A percentile compares a stretch with the other conserved stretches of the same genome.
phyloP scores from a whole-genome alignment of 108 stramenopile genomes.

The Cyclotella atomus region DNA sequence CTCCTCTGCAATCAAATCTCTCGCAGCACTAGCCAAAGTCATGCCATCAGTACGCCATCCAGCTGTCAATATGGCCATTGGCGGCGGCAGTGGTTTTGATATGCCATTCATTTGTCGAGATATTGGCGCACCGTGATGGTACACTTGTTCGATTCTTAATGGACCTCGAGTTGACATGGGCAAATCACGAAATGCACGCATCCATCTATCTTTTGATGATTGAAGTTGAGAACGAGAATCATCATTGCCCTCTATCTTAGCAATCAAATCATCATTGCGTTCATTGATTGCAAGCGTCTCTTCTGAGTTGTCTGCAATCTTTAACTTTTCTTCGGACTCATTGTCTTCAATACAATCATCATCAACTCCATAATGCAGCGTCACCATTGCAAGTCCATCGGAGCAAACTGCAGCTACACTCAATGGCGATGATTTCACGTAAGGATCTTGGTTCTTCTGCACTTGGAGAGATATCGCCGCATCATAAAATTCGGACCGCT shows the following conservation, averaged over 20 bases:
- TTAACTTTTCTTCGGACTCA: slow-evolving; percentile 3
- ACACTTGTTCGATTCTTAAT: slow-evolving; percentile 63
- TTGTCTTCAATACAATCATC: slow-evolving; percentile 3
- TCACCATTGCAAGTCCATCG: slow-evolving; percentile 67
- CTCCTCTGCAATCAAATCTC: slow-evolving; percentile 59
- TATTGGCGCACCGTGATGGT: slow-evolving; percentile 24
- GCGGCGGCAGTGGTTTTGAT: slow-evolving; percentile 16
- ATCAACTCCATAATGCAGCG: slow-evolving; percentile 49
- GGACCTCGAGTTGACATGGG: slow-evolving; percentile 63
- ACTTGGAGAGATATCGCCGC: background rate
- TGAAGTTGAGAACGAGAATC: background rate
- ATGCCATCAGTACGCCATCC: slow-evolving; percentile 83
- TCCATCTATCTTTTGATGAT: background rate
- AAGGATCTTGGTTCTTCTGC: slow-evolving; percentile 50
- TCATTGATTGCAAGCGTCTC: background rate
- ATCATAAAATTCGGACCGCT: background rate
- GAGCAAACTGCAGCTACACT: slow-evolving; percentile 67
- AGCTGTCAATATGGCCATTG: slow-evolving; percentile 64
- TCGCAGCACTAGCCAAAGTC: slow-evolving; percentile 47
- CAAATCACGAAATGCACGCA: slow-evolving; percentile 44
- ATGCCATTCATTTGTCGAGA: background rate
- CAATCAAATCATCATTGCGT: background rate
- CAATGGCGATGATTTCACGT: slow-evolving; percentile 64
- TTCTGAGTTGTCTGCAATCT: background rate
- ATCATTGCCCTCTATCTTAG: background rate